A percentile compares a stretch with the other conserved stretches of the same genome.
Conservation (phyloP, 2,329 filamentous ascomycete genomes). For the Ascochyta viciae-villosae region DNA sequence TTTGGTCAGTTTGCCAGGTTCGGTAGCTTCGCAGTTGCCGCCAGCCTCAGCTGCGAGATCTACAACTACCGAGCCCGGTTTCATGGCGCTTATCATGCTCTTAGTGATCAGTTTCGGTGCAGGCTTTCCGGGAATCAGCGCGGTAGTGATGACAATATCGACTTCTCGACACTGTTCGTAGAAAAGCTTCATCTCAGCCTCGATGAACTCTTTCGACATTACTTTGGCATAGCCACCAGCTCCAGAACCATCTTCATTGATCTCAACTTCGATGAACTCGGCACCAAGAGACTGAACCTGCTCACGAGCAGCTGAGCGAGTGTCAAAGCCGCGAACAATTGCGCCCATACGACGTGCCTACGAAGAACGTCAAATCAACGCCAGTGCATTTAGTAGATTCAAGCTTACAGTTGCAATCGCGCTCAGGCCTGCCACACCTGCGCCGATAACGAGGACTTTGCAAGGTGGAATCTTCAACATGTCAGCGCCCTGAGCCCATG, state of each 20-base stretch:
- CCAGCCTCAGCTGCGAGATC: slow-evolving; percentile 88
- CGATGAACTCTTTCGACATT: slow-evolving; percentile 93
- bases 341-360: slow-evolving; percentile 82
- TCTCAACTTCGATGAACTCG: slow-evolving; percentile 86
- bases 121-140: slow-evolving; percentile 84
- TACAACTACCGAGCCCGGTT: slow-evolving; percentile 85
- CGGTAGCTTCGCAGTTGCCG: slow-evolving; percentile 85
- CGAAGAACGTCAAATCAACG: slow-evolving; percentile 7
- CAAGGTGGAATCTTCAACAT: slow-evolving; percentile 77
- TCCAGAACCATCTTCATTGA: slow-evolving; percentile 83
- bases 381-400: not conserved
- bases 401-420: slow-evolving; percentile 76
- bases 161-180: slow-evolving; percentile 86
- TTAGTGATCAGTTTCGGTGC: slow-evolving; percentile 86
- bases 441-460: slow-evolving; percentile 89
- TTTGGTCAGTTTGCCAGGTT: slow-evolving; percentile 71
- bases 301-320: slow-evolving; percentile 83
- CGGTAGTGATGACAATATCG: slow-evolving; percentile 91
- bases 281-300: slow-evolving; percentile 90
- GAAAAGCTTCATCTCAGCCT: slow-evolving; percentile 92
- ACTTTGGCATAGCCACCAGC: slow-evolving; percentile 90
- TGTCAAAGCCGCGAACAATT: slow-evolving; percentile 90
- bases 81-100: slow-evolving; percentile 83
- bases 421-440: slow-evolving; percentile 85
- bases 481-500: not conserved